Evolutionary conservation across 108 stramenopile species (phyloP).

Genomic region (Fragilariopsis cylindrus): DNA sequence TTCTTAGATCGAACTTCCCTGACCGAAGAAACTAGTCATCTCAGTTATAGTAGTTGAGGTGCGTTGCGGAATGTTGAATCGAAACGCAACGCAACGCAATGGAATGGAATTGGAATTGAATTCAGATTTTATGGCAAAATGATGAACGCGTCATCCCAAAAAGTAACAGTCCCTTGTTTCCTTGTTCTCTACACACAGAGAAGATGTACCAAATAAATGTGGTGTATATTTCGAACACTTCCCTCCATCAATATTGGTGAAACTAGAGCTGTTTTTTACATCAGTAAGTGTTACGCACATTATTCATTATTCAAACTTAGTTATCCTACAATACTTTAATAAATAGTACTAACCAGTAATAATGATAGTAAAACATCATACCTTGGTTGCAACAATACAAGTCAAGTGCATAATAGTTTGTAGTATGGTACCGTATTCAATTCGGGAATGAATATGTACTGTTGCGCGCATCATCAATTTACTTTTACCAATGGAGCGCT

Average conservation of each 20-base stretch:
- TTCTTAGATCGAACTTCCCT: background rate
- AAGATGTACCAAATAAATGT: background rate
- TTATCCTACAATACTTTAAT: no score
- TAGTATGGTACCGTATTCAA: no score
- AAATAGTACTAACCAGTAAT: no score
- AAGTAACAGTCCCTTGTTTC: background rate
- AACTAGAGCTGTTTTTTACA: background rate
- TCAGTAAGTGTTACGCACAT: background rate
- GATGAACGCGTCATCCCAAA: background rate
- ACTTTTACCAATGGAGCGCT: no score
- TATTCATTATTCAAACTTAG: no score
- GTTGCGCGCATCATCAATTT: no score
- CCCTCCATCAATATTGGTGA: background rate
- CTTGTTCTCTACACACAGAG: background rate
- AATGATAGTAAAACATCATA: no score
- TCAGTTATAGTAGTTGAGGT: background rate
- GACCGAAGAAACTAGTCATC: conserved; percentile 8
- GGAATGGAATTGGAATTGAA: background rate
- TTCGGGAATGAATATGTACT: no score
- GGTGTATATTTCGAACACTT: background rate
- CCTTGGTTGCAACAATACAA: no score
- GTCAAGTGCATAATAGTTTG: no score
- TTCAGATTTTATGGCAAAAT: background rate
- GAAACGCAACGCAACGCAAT: background rate
- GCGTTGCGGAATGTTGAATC: background rate